phyloP scores from a whole-genome alignment of 2,329 filamentous ascomycete species.

The Whalleya microplaca region DNA sequence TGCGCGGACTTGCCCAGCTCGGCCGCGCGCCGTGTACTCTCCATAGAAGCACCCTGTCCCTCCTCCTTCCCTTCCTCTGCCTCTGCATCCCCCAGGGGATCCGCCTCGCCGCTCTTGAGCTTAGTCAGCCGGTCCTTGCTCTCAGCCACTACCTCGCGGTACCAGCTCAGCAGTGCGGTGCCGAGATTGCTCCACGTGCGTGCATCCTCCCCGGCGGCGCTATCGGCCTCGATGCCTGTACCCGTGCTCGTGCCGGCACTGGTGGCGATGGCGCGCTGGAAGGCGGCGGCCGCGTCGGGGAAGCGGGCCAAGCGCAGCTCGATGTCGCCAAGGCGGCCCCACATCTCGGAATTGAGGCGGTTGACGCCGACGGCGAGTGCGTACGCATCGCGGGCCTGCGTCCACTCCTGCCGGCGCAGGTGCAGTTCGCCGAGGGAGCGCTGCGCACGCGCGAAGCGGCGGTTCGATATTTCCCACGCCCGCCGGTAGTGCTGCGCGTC shows the following conservation, averaged over 20 bases:
- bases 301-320: conserved; percentile 78
- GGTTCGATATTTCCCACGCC: conserved; percentile 83
- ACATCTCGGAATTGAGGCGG: conserved; percentile 78
- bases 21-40: conserved; percentile 36
- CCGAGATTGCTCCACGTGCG: conserved; percentile 96
- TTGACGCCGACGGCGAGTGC: conserved; percentile 76
- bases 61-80: background rate
- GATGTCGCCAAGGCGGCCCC: conserved; percentile 90
- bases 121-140: conserved; percentile 32
- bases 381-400: conserved; percentile 77
- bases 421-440: conserved; percentile 82
- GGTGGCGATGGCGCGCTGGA: conserved; percentile 75
- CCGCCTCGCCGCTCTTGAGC: conserved; percentile 20
- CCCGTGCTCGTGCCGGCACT: conserved; percentile 54
- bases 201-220: conserved; percentile 85
- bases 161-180: conserved; percentile 75
- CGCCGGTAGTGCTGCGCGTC: conserved; percentile 77
- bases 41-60: conserved; percentile 22
- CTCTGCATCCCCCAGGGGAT: conserved; percentile 13
- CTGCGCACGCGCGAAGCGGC: conserved; percentile 84
- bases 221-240: conserved; percentile 85
- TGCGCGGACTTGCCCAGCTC: conserved; percentile 52
- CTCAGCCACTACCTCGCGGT: conserved; percentile 54
- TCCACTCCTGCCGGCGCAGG: conserved; percentile 66
- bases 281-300: conserved; percentile 79